These are phyloP conservation scores for Styphnolobium japonicum DNA, from an alignment of 306 rosid species.

Conservation along the genomic window DNA sequence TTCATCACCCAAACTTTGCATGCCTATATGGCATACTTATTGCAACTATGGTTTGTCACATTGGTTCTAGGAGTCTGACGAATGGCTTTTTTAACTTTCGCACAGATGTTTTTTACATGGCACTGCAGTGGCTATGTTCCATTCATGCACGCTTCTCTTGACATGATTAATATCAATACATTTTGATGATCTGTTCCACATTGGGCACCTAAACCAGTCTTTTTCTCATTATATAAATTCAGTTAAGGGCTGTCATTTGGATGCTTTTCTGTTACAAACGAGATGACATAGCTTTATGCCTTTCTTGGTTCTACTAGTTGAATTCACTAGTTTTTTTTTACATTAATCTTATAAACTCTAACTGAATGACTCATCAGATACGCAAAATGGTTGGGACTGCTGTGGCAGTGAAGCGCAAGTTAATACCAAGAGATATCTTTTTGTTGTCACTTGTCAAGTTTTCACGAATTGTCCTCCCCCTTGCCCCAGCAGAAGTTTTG, in stretches of 20 bases:
- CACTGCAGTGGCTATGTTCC: neutral
- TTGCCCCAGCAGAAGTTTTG: slow-evolving; percentile 84
- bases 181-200: neutral
- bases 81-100: neutral
- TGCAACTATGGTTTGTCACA: neutral
- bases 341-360: neutral
- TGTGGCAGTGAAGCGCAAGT: slow-evolving; percentile 76
- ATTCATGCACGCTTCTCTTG: neutral
- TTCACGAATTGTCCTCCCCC: slow-evolving; percentile 69
- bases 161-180: neutral
- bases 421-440: slow-evolving; percentile 71
- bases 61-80: neutral
- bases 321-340: neutral
- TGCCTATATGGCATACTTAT: neutral
- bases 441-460: slow-evolving; percentile 65
- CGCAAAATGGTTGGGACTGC: slow-evolving; percentile 93
- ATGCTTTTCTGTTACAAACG: neutral
- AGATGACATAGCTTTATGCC: neutral
- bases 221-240: neutral
- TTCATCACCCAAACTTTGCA: neutral
- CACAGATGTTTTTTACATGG: slow-evolving; percentile 5
- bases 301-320: neutral
- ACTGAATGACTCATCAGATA: slow-evolving; percentile 48
- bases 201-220: neutral
- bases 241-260: neutral